Evolutionary conservation across 2,329 filamentous ascomycete genomes (phyloP).

Genomic region (Chaetomiaceae sp.): DNA sequence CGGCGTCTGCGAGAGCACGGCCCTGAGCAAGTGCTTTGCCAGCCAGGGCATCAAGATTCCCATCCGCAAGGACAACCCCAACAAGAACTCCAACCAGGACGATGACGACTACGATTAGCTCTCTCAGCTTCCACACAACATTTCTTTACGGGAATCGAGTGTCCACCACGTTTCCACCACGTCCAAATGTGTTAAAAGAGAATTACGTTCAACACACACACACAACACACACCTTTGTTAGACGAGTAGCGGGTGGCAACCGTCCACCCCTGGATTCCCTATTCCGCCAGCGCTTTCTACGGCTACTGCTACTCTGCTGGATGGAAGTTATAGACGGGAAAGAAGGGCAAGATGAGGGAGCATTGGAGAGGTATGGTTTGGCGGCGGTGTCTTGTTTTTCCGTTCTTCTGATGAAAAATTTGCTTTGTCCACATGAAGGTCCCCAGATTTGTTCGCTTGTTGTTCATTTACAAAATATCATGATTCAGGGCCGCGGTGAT

Average conservation of each 20-base stretch:
- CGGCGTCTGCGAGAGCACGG: constrained; percentile 90
- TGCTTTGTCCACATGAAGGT: neutral
- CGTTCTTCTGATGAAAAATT: neutral
- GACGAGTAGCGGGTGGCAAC: neutral
- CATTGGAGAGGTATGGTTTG: neutral
- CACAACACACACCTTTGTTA: constrained; percentile 12
- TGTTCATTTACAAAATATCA: constrained; percentile 4
- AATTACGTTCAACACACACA: neutral
- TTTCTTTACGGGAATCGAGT: neutral
- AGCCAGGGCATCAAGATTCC: constrained; percentile 94
- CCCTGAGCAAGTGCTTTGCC: constrained; percentile 88
- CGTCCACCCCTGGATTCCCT: neutral
- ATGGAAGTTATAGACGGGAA: constrained; percentile 2
- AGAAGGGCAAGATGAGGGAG: neutral
- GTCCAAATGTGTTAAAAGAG: neutral
- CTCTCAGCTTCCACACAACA: neutral
- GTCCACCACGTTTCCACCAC: neutral
- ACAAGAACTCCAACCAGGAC: constrained; percentile 46
- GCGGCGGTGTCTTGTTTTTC: neutral
- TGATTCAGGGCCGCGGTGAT: constrained; percentile 10
- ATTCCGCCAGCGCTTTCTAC: neutral
- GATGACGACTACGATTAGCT: constrained; percentile 48
- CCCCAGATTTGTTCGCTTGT: neutral
- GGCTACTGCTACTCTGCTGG: neutral
- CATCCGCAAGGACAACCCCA: constrained; percentile 76